These are phyloP conservation scores for Macadamia tetraphylla DNA, from an alignment of 164 flowering plant species.

Conservation along the genomic window DNA sequence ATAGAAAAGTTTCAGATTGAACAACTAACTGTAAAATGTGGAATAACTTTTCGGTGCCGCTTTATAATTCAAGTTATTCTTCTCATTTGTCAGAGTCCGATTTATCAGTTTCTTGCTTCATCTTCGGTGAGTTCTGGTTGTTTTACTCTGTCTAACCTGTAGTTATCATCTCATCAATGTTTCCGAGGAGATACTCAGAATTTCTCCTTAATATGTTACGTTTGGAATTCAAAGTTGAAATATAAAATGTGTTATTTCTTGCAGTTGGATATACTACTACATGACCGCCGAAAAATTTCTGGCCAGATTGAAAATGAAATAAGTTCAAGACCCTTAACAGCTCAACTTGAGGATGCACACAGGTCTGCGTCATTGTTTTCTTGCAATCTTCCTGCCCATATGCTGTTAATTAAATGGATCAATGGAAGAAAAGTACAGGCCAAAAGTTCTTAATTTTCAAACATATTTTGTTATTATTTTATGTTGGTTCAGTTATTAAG, in stretches of 20 bases:
- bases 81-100: slow-evolving; percentile 59
- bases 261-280: slow-evolving; percentile 56
- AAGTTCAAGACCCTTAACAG: slow-evolving; percentile 13
- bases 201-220: not conserved
- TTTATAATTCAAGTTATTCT: slow-evolving; percentile 9
- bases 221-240: slow-evolving; percentile 2
- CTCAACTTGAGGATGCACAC: slow-evolving; percentile 8
- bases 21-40: not conserved
- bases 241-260: slow-evolving; percentile 8
- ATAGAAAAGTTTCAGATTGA: slow-evolving; percentile 3
- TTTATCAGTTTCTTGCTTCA: slow-evolving; percentile 68
- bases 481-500: slow-evolving; percentile 5
- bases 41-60: not conserved
- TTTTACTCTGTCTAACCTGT: not conserved
- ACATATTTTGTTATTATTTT: slow-evolving; percentile 4
- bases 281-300: slow-evolving; percentile 64
- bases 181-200: not conserved
- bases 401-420: not conserved
- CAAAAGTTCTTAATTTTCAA: not conserved
- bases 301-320: slow-evolving; percentile 40
- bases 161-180: not conserved
- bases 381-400: not conserved
- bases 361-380: slow-evolving; percentile 21
- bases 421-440: not conserved
- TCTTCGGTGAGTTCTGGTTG: slow-evolving; percentile 52